Evolutionary conservation across 768 basidiomycete species (phyloP), one percentile per base, ranked within the genome.

Genomic region (Boletus eberwhitei): DNA sequence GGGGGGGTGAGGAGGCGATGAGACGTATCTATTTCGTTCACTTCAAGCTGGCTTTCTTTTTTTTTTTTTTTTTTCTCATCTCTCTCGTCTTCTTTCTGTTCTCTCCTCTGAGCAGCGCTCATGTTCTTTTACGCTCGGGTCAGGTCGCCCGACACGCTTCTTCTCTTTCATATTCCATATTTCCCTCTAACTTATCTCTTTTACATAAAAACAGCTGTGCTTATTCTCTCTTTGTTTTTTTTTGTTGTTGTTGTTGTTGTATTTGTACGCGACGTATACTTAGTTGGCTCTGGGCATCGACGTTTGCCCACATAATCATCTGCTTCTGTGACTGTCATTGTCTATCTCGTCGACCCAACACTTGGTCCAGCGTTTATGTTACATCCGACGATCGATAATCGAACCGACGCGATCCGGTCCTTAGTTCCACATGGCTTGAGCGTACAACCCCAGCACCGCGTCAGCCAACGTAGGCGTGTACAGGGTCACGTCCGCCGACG

Each of bases 391-490:
- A 51, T 35, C 22, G 22, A 26, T 51, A 31, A 38, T 29, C 24
- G n/a, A 2, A 29, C 21, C 8, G 8, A 26, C 5, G 19, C 6
- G 29, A n/a, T 32, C 49, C 32, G 19, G n/a, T n/a, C 35, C 17
- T 40, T 58, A 71, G 47, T 70, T 71, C 71, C 71, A 71, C 48
- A 24, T 60, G 21, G 59, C 61, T 50, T 66, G 62, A n/a, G 78
- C 78, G 60, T 74, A 80, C 54, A 68, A 19, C 32, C 73, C 75
- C 36, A 79, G 50, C 52, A 76, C 66, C 42, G 67, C 71, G 34
- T 77, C 60, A 5, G 73, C 63, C 64, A 64, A 54, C 45, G 84
- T 65, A 4, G 76, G 68, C 34, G 81, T 80, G 67, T 90, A 91
- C 34, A 60, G n/a, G 34, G 61, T 53, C 1, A 85, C 80, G 63